Percentiles rank a stretch among this genome's conserved stretches.
Conservation (phyloP, 1,284 basidiomycete genomes). For the Cutaneotrichosporon sp. region DNA sequence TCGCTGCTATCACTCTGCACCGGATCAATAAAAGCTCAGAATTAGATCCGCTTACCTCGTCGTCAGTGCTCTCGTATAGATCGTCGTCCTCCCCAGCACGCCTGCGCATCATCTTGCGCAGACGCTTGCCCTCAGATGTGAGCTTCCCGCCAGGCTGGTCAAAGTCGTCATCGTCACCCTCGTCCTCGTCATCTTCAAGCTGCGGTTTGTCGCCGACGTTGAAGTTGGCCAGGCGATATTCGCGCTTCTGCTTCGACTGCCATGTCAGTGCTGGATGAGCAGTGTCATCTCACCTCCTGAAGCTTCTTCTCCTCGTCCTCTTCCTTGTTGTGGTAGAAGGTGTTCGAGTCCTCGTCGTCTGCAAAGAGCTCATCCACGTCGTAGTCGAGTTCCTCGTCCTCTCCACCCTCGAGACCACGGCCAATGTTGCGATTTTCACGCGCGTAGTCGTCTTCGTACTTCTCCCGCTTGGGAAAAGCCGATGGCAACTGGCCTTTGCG, state of each 20-base stretch:
- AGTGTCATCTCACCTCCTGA: conserved; percentile 25
- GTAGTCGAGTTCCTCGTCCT: conserved; percentile 44
- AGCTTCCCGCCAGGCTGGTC: conserved; percentile 35
- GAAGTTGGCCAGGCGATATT: conserved; percentile 40
- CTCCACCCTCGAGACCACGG: conserved; percentile 39
- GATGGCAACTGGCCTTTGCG: conserved; percentile 17
- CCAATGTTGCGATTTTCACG: conserved; percentile 33
- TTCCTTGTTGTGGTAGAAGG: conserved; percentile 39
- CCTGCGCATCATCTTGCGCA: conserved; percentile 35
- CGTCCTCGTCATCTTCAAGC: conserved; percentile 27
- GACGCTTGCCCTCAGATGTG: conserved; percentile 33
- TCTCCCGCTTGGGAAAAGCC: neutral
- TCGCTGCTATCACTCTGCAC: conserved; percentile 18
- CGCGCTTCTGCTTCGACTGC: conserved; percentile 37
- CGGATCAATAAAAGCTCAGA: neutral
- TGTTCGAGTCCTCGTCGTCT: conserved; percentile 45
- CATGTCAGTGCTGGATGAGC: neutral
- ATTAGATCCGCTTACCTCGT: neutral
- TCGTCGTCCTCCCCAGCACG: conserved; percentile 18
- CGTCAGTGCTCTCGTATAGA: conserved; percentile 13
- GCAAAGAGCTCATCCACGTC: conserved; percentile 44
- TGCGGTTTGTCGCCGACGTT: conserved; percentile 42
- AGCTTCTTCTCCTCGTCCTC: conserved; percentile 42
- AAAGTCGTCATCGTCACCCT: conserved; percentile 29
- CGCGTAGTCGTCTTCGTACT: conserved; percentile 28